Base-by-base conservation (phyloP, 495 filamentous ascomycete species). In the Thozetella sp. region DNA sequence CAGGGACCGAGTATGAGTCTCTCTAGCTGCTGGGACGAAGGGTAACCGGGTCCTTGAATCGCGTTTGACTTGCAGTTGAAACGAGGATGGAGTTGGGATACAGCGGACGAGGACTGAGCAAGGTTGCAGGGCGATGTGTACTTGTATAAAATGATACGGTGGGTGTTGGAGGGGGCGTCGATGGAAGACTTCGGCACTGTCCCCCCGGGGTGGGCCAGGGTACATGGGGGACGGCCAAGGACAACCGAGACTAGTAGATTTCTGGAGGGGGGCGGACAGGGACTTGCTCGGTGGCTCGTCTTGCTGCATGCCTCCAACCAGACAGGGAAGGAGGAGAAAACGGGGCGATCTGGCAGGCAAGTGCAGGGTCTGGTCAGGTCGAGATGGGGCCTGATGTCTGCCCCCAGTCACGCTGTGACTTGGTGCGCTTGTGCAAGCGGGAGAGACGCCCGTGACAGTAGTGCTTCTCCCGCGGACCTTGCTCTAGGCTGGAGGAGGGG, bases 321-420 rank as follows among this genome's bases (percentile, higher is more conserved):
- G 69, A 79, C 72, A 78, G 73, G 79, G 77, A 81, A 81, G 79
- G 79, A 81, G 73, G 70, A 73, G 71, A 67, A 69, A 76, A 78
- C 73, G 72, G 61, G 65, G 71, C 71, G 75, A 79, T 78, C 76
- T 77, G 71, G 71, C 71, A 70, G 67, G 67, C 68, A 61, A 59
- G 56, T 58, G 63, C 62, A 58, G 55, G 55, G 56, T 43, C 60
- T 61, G 55, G 67, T 61, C 63, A 66, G 63, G 68, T 71, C 60
- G 58, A 63, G 64, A 72, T 69, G 68, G 70, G 63, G 66, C 63
- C 69, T 60, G 63, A 66, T 61, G 48, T 54, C 51, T 40, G 53
- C 15, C n/a, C 50, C 50, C 50, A 13, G 50, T 52, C n/a, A n/a
- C n/a, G n/a, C n/a, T n/a, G n/a, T n/a, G n/a, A n/a, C n/a, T n/a